Base-by-base conservation (phyloP, 495 filamentous ascomycete species). In the Hyaloscypha bicolor region DNA sequence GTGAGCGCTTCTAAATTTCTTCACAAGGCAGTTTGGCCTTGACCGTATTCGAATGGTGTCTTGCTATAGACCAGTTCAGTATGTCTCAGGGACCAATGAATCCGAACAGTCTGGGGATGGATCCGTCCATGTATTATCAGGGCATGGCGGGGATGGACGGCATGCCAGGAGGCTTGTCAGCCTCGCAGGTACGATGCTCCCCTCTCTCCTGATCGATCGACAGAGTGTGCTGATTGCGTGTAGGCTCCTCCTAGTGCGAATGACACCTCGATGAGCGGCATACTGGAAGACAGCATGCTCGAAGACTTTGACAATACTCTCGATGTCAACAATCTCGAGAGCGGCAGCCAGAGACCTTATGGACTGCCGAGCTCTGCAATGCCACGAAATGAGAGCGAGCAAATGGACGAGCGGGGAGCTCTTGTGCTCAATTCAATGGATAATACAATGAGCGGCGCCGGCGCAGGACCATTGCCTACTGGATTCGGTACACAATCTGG, bases 391-490 rank as follows among this genome's bases (percentile, higher is more conserved):
- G 67, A 67, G 11, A 22, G 19, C 22, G 69, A 65, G 14, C 60
- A 55, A 25, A 37, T 39, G 9, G 69, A 68, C n/a, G 69, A 64
- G 32, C 4, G 45, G 19, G 59, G 31, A 42, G 29, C 53, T 45
- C n/a, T 30, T 32, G 30, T 62, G 12, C 14, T 55, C 19, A 67
- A 62, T n/a, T 21, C 67, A 30, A 55, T 55, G 9, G 70, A 69
- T 32, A 69, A 22, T 21, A 68, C 75, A 35, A 78, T 80, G 73
- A 77, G 73, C 45, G 81, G 81, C 16, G 81, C 76, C 6, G 85
- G 85, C 30, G 85, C 84, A 39, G 85, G 86, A 29, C 86, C 86
- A 35, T 77, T 84, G 37, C 85, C 83, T 29, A 83, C 84, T 19
- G 78, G 85, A 55, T 86, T 83, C 76, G 82, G 80, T 31, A 74